Evolutionary conservation across 2,329 filamentous ascomycete genomes (phyloP), one percentile per base, ranked within the genome.

Genomic region (Botrytis sinoallii): DNA sequence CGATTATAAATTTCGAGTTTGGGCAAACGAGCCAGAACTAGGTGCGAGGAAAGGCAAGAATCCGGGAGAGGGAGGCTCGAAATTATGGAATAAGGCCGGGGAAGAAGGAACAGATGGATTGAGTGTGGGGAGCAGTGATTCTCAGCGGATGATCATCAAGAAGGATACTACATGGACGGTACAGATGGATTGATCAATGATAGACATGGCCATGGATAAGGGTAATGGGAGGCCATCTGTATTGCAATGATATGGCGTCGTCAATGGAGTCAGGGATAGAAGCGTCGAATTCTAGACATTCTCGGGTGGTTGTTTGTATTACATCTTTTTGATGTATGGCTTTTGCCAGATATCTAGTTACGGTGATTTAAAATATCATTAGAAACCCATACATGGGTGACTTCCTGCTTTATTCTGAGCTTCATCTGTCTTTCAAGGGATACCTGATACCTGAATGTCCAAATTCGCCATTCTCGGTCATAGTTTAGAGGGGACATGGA

Each of bases 141-240:
- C 74, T 63, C 74, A 64, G 35, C 71, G 61, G 32, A 77, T 77
- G 75, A 77, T 77, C 44, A 77, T 77, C 66, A 72, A 74, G 60
- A 76, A 77, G 52, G 71, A 76, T 74, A 86, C 70, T 61, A n/a
- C 59, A 52, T 75, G 75, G 75, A 64, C 61, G n/a, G 70, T 75
- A 32, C 42, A 55, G 18, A 55, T 20, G 69, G 46, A 55, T 84
- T 6, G n/a, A 68, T 40, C 65, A 42, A 55, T 42, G 48, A 55
- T 29, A 2, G 35, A 20, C 20, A 67, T 14, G 46, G 32, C 14
- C 44, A n/a, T 40, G 16, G 8, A 12, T 40, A n/a, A n/a, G 46
- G 46, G 22, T 29, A 52, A 38, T 67, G 32, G 32, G 32, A 67
- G 16, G 46, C 32, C 35, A 16, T 40, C 25, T 40, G 22, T 55